Evolutionary conservation across 257 asterid genomes (phyloP), one percentile per base, ranked within the genome.

Genomic region (Solanum appendiculatum): DNA sequence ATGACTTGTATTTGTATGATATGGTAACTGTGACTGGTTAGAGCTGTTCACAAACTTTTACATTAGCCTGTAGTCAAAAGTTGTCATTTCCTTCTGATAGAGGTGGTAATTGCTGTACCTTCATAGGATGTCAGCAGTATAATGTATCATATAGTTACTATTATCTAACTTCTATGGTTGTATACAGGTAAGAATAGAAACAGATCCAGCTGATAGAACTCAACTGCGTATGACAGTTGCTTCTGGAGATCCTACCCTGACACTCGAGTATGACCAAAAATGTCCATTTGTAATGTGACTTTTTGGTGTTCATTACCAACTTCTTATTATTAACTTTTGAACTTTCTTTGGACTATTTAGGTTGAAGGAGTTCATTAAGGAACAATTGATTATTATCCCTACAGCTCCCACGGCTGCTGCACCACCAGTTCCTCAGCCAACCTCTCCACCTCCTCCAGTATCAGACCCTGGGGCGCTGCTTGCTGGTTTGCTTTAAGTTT

Each of bases 181-280:
- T 84, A 68, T 88, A 87, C 93, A 96, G 99, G 81, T 92, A 88
- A 93, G 99, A 94, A 92, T 96, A 88, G 99, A 96, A 93, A 96
- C 99, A 23, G 99, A 96, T 91, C 99, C 99, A 73, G 96, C 99
- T 9, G 99, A 96, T 89, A 93, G 99, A 92, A 94, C 99, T 36
- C 99, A 96, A 89, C 86, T 96, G 88, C 98, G 99, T 12, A 93
- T 95, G 95, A 96, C 98, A 5, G 88, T 93, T 88, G 98, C 98
- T 87, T 95, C 99, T 1, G 99, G 99, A 88, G 98, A 95, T 90
- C 95, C 97, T 82, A 83, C 89, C 18, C 94, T 96, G 70, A 94
- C 99, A 80, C 93, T 89, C 6, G 99, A 96, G 99, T 96, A 93
- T 8, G 99, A 81, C 85, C 39, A 20, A 18, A 18, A 81, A 81